These are phyloP conservation scores for Pichia thaimueangensis DNA, from an alignment of 805 yeast species.

Conservation along the genomic window DNA sequence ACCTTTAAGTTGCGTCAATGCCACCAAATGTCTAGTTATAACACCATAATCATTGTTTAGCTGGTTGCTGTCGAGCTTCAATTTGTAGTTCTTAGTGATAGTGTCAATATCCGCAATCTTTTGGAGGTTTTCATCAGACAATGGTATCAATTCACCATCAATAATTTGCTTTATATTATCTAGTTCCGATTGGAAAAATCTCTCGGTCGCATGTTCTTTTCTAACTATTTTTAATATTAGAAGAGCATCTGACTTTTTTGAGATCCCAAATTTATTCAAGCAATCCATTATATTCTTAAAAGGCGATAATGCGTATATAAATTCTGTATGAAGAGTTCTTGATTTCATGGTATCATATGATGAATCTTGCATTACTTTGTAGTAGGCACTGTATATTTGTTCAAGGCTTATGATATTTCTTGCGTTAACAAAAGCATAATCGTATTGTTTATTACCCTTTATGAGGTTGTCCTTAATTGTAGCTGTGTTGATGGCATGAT, in stretches of 20 bases:
- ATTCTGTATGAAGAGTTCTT: slow-evolving; percentile 62
- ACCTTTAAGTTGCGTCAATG: slow-evolving; percentile 27
- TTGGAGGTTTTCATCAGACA: slow-evolving; percentile 29
- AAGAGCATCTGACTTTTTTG: slow-evolving; percentile 38
- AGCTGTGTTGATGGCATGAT: slow-evolving; percentile 38
- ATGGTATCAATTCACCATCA: slow-evolving; percentile 30
- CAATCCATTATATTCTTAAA: slow-evolving; percentile 68
- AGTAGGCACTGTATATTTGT: slow-evolving; percentile 55
- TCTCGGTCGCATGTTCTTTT: slow-evolving; percentile 12
- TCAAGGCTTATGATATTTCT: slow-evolving; percentile 50
- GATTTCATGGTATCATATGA: slow-evolving; percentile 48
- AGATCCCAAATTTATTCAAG: slow-evolving; percentile 62
- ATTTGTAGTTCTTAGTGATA: slow-evolving; percentile 24
- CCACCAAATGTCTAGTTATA: slow-evolving; percentile 22
- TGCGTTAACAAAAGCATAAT: slow-evolving; percentile 64
- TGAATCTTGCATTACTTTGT: slow-evolving; percentile 52
- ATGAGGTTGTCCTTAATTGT: slow-evolving; percentile 41
- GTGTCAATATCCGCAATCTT: slow-evolving; percentile 28
- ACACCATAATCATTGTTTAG: slow-evolving; percentile 14
- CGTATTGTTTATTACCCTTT: slow-evolving; percentile 40
- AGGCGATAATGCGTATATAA: slow-evolving; percentile 63
- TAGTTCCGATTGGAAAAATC: slow-evolving; percentile 10
- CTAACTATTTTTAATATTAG: slow-evolving; percentile 46
- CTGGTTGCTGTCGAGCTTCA: slow-evolving; percentile 12
- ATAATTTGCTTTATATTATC: slow-evolving; percentile 21